Evolutionary conservation across 805 yeast genomes (phyloP).

Genomic region (Pichia membranifaciens): DNA sequence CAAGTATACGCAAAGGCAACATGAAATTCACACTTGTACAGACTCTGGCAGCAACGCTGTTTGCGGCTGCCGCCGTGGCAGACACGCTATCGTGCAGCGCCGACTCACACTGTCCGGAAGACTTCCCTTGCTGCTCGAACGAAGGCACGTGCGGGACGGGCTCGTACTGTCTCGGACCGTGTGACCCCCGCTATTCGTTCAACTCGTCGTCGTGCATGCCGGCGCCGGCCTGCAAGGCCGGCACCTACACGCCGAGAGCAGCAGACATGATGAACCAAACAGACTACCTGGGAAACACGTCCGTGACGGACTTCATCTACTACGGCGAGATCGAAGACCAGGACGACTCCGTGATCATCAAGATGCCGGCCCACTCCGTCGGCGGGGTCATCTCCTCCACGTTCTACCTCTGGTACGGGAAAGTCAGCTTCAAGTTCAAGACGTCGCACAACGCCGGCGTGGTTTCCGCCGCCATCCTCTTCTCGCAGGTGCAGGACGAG

Average conservation of each 20-base stretch:
- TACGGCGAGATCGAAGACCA: conserved; percentile 52
- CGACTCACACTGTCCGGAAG: conserved; percentile 61
- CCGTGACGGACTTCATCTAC: conserved; percentile 64
- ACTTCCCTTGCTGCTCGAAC: conserved; percentile 75
- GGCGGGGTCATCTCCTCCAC: conserved; percentile 83
- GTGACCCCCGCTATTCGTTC: conserved; percentile 71
- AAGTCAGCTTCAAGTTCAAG: conserved; percentile 60
- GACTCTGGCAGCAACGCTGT: not conserved
- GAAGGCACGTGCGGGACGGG: conserved; percentile 50
- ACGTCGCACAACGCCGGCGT: conserved; percentile 77
- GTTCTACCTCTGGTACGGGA: conserved; percentile 83
- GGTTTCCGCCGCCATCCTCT: conserved; percentile 72
- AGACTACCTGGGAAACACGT: conserved; percentile 57
- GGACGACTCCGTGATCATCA: conserved; percentile 54
- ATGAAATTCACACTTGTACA: not conserved
- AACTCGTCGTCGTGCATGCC: conserved; percentile 74
- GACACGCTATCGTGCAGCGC: conserved; percentile 41
- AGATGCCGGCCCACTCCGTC: conserved; percentile 69
- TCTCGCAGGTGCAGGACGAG: conserved; percentile 85
- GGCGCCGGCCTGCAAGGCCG: conserved; percentile 63
- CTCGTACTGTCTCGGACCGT: conserved; percentile 72
- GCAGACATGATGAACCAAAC: conserved; percentile 22
- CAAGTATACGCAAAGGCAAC: no score
- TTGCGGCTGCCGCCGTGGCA: not conserved
- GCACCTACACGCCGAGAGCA: conserved; percentile 37